Evolutionary conservation across 1,284 basidiomycete genomes (phyloP).

Genomic region (Ceratobasidium sp.): DNA sequence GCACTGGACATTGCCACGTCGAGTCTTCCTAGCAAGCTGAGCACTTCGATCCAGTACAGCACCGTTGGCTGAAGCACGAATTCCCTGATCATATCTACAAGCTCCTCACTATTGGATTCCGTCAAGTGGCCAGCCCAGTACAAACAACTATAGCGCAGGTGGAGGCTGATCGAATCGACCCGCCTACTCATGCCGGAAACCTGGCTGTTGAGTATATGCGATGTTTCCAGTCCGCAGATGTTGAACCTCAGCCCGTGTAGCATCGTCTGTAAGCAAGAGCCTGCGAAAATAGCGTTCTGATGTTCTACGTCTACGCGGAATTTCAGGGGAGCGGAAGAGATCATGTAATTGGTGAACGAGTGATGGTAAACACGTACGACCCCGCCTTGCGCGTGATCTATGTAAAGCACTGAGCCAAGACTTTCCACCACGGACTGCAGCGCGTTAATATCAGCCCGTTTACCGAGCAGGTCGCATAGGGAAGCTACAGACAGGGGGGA

Average conservation of each 20-base stretch:
- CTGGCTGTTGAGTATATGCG: not conserved
- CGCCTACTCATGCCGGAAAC: not conserved
- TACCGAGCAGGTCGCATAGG: constrained; percentile 8
- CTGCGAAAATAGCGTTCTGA: constrained; percentile 10
- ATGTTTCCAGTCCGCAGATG: constrained; percentile 15
- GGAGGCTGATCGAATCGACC: not conserved
- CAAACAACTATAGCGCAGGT: constrained; percentile 1
- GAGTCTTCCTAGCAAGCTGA: constrained; percentile 2
- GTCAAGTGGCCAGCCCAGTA: constrained; percentile 18
- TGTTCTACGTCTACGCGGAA: not conserved
- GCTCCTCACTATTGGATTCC: not conserved
- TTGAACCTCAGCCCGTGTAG: constrained; percentile 15
- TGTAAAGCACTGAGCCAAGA: constrained; percentile 29
- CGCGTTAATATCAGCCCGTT: not conserved
- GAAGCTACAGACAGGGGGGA: constrained; percentile 1
- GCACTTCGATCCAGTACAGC: constrained; percentile 25
- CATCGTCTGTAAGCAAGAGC: constrained; percentile 12
- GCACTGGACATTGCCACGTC: constrained; percentile 2
- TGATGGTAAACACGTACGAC: constrained; percentile 30
- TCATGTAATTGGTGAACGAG: not conserved
- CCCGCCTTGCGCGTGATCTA: not conserved
- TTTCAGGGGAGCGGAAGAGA: not conserved
- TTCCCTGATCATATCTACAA: not conserved
- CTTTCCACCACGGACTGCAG: not conserved
- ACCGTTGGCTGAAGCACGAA: not conserved